These are phyloP conservation scores for Cutaneotrichosporon curvatum DNA, from an alignment of 1,284 basidiomycete genomes.

Conservation along the genomic window DNA sequence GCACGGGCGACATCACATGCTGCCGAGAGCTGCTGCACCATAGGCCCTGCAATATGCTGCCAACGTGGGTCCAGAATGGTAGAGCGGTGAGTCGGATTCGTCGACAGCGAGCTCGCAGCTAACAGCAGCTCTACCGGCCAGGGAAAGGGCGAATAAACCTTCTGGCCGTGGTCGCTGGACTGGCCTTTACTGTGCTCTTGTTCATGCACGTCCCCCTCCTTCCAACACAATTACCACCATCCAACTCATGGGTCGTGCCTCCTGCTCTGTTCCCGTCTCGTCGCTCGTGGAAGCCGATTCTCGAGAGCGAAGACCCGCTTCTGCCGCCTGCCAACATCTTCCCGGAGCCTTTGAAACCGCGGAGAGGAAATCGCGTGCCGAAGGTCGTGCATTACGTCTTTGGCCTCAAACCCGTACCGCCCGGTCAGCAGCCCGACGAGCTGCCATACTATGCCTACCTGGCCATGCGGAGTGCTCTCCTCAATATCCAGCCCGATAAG, in stretches of 20 bases:
- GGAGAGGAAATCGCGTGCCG: constrained; percentile 26
- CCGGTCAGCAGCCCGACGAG: constrained; percentile 30
- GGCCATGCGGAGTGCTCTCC: constrained; percentile 45
- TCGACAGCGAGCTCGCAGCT: neutral
- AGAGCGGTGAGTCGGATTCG: neutral
- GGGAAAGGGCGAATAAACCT: no score
- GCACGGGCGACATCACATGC: no score
- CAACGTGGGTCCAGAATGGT: neutral
- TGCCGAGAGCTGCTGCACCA: no score
- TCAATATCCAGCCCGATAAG: constrained; percentile 44
- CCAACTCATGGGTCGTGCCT: neutral
- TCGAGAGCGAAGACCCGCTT: neutral
- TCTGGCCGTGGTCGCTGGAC: no score
- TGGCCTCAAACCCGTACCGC: constrained; percentile 36
- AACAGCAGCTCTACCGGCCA: no score
- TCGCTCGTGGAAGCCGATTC: neutral
- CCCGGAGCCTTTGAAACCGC: constrained; percentile 29
- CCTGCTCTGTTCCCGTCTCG: neutral
- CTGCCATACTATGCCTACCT: constrained; percentile 49
- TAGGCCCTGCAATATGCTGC: no score
- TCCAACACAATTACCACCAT: neutral
- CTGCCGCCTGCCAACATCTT: constrained; percentile 6
- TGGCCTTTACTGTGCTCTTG: neutral
- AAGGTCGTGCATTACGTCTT: constrained; percentile 46
- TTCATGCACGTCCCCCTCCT: neutral